Base-by-base conservation (phyloP, 345 rosid genomes). In the Anastatica hierochuntica region DNA sequence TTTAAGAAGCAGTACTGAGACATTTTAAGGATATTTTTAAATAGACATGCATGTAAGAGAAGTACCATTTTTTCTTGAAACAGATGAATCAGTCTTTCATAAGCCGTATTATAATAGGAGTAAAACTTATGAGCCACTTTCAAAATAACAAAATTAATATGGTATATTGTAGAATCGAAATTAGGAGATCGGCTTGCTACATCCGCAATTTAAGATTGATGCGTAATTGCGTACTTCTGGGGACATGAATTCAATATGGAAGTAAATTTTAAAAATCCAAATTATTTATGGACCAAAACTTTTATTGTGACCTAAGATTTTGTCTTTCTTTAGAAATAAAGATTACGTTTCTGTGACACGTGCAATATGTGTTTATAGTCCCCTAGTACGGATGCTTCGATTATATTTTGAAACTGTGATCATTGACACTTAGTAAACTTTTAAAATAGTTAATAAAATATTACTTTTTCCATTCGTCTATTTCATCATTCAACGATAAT, bases 311-410 rank as follows among this genome's bases (percentile, higher is more conserved):
- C 53, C 40, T 34, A 49, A 57, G 24, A 24, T 34, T 27, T 24
- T 57, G 52, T 49, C 63, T 49, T 57, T 42, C 53, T 43, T 24
- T 18, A 49, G 21, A 14, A 49, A 23, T 42, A 18, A 35, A 51
- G 14, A 56, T 26, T 18, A 49, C 26, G 14, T 49, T 57, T 39
- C 18, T n/a, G 33, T 34, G 58, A 63, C 70, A 49, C 63, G 64
- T 56, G 64, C 58, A 65, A 49, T 41, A 33, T 21, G 48, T 24
- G 5, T 48, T n/a, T 41, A 51, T 48, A 56, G 46, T 40, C 57
- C 63, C 69, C 69, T 23, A 40, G 69, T 56, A 49, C 70, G 70
- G 53, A 65, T 56, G 39, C 31, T 64, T 56, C 30, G 21, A 56
- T 49, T 33, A 40, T 48, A n/a, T 56, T 50, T 15, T 47, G 4